phyloP scores from a whole-genome alignment of 768 basidiomycete species.

The Hebeloma cylindrosporum region DNA sequence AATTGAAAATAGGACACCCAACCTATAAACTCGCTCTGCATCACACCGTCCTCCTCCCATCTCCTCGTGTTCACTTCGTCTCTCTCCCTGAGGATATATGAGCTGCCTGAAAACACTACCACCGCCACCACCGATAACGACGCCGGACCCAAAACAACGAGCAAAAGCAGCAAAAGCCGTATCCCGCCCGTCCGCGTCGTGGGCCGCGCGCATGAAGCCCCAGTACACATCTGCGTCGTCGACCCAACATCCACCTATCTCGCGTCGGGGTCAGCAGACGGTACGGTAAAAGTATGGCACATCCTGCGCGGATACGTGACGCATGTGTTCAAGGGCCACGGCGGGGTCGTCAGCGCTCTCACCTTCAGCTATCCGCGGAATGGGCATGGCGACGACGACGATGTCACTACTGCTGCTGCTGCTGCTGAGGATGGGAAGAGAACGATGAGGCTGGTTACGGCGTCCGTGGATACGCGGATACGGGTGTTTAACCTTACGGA shows the following conservation, averaged over 20 bases:
- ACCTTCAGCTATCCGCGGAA: conserved; percentile 78
- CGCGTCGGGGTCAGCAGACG: conserved; percentile 95
- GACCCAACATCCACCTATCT: conserved; percentile 89
- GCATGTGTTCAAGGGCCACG: conserved; percentile 94
- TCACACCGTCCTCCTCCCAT: conserved; percentile 73
- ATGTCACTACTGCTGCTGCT: too few species aligned
- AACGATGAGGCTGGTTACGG: conserved; percentile 83
- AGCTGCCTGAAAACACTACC: too few species aligned
- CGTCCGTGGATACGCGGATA: conserved; percentile 88
- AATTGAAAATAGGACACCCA: conserved; percentile 67
- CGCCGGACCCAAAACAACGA: conserved; percentile 36
- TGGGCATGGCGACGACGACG: too few species aligned
- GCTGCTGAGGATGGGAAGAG: conserved; percentile 40
- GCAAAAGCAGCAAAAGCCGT: conserved; percentile 43
- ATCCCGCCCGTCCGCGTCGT: conserved; percentile 75
- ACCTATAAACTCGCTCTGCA: conserved; percentile 78
- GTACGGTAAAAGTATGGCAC: conserved; percentile 97
- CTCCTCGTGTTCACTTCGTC: conserved; percentile 82
- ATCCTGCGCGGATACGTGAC: conserved; percentile 85
- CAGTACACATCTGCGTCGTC: conserved; percentile 83
- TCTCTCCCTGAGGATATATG: conserved; percentile 79
- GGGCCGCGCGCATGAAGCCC: conserved; percentile 87
- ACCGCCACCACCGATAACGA: too few species aligned
- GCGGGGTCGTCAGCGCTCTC: conserved; percentile 93
- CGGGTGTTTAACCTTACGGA: conserved; percentile 88